phyloP scores from a whole-genome alignment of 192 early-diverging fungal genomes.

The Entrophospora sp. region DNA sequence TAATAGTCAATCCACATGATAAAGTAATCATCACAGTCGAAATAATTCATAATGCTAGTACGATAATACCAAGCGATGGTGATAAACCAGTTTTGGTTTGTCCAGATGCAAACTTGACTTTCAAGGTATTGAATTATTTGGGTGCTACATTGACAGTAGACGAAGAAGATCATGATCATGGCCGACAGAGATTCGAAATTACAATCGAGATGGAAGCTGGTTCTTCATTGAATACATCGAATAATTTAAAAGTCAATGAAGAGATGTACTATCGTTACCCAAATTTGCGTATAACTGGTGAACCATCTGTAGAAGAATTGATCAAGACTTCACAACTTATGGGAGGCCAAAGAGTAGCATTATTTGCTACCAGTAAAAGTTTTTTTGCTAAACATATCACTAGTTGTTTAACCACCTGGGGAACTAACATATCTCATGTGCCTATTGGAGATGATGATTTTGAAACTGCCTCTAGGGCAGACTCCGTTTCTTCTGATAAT shows the following conservation, averaged over 20 bases:
- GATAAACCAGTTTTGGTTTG: conserved; percentile 20
- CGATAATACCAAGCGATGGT: background rate
- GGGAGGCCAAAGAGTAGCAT: conserved; percentile 32
- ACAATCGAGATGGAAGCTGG: conserved; percentile 25
- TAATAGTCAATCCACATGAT: conserved; percentile 13
- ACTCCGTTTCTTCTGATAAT: background rate
- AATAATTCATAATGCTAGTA: conserved; percentile 28
- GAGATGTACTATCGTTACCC: conserved; percentile 17
- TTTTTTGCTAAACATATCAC: conserved; percentile 45
- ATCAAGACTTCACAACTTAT: conserved; percentile 31
- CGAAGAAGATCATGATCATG: conserved; percentile 13
- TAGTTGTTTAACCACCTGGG: conserved; percentile 43
- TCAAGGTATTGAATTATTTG: conserved; percentile 30
- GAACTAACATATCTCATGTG: conserved; percentile 38
- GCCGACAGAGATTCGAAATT: conserved; percentile 22
- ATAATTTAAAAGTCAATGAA: conserved; percentile 16
- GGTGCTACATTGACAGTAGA: conserved; percentile 27
- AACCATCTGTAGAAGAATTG: conserved; percentile 44
- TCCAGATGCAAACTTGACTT: conserved; percentile 26
- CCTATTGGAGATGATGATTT: conserved; percentile 21
- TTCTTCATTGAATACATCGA: conserved; percentile 22
- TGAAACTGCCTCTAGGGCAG: background rate
- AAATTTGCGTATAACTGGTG: conserved; percentile 29
- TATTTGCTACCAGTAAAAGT: conserved; percentile 43
- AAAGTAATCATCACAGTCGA: conserved; percentile 33